Evolutionary conservation across 139 green algal genomes (phyloP), one percentile per base, ranked within the genome.

Genomic region (Nannochloris sp.): DNA sequence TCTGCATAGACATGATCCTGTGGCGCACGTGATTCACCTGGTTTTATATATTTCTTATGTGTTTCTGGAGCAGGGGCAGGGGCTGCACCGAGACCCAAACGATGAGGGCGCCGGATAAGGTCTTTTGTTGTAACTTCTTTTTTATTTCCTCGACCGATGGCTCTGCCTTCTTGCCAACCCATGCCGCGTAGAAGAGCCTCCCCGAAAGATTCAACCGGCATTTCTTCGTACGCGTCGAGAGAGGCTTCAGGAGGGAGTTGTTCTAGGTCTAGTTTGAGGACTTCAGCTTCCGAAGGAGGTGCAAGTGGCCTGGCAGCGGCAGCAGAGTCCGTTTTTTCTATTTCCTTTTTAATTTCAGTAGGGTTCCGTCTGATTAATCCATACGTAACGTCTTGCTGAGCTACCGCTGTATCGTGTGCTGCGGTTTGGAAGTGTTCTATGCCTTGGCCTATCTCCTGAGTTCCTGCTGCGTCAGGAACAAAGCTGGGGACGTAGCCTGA

Each of bases 201-300:
- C 2, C 85, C 87, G 75, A 95, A 95, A 62, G 85, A 70, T 54
- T 90, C 85, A 6, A 93, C 76, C 10, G 87, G 87, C 80, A 92
- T 83, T 25, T 58, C 54, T 14, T 91, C 85, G 39, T 93, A 93
- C 5, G 72, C 81, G 57, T 92, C 67, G 14, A 65, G 24, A 6
- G 54, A 67, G 1, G 71, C 65, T 33, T 74, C 65, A 3, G 47
- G 47, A 12, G 71, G 71, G 27, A 81, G 54, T 7, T 24, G 4
- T 1, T 58, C 32, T 46, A 81, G 37, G 34, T 81, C 74, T 14
- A 65, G 32, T 27, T 53, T 48, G 39, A 72, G 36, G 53, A 27
- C 10, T 47, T 59, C 25, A 14, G 60, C 51, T 30, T 75, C 68
- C 15, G 14, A 46, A 15, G 36, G 36, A 33, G 61, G 35, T 44